A percentile compares a stretch with the other conserved stretches of the same genome.
Evolutionary conservation across 1,139 yeast genomes (phyloP).

Genomic region (Pichia inconspicua): DNA sequence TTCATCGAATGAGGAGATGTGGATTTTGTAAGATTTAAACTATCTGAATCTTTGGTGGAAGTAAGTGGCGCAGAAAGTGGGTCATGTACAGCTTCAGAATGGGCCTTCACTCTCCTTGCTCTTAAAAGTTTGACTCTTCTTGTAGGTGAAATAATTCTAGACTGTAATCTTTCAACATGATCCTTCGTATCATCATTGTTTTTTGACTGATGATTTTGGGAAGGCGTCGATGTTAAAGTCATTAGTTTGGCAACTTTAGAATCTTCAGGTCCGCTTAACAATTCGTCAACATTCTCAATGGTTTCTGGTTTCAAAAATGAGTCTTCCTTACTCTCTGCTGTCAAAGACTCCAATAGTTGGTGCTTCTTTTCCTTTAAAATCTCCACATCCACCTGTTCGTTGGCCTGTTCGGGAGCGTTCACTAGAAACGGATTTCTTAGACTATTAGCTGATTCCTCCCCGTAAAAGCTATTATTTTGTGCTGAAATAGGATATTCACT

Average conservation of each 20-base stretch:
- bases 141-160: slow-evolving; percentile 28
- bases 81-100: slow-evolving; percentile 31
- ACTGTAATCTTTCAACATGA: not conserved
- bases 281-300: not conserved
- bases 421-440: slow-evolving; percentile 20
- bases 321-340: slow-evolving; percentile 13
- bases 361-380: slow-evolving; percentile 23
- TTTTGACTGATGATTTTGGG: not conserved
- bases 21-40: not conserved
- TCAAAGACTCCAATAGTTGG: slow-evolving; percentile 27
- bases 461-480: slow-evolving; percentile 11
- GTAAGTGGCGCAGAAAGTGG: slow-evolving; percentile 19
- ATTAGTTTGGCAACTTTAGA: not conserved
- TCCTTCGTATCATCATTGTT: slow-evolving; percentile 2
- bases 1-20: slow-evolving; percentile 14
- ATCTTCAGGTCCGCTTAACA: not conserved
- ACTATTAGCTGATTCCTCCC: slow-evolving; percentile 4
- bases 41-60: slow-evolving; percentile 13
- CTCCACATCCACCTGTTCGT: slow-evolving; percentile 15
- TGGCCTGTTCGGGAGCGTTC: not conserved
- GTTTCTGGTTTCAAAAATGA: slow-evolving; percentile 7
- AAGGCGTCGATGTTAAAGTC: not conserved
- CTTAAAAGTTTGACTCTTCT: slow-evolving; percentile 32
- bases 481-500: not conserved
- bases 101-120: slow-evolving; percentile 33